Percentiles rank a stretch among this genome's conserved stretches.
These are phyloP conservation scores for Ogataea degrootiae DNA, from an alignment of 805 yeast species.

Conservation along the genomic window DNA sequence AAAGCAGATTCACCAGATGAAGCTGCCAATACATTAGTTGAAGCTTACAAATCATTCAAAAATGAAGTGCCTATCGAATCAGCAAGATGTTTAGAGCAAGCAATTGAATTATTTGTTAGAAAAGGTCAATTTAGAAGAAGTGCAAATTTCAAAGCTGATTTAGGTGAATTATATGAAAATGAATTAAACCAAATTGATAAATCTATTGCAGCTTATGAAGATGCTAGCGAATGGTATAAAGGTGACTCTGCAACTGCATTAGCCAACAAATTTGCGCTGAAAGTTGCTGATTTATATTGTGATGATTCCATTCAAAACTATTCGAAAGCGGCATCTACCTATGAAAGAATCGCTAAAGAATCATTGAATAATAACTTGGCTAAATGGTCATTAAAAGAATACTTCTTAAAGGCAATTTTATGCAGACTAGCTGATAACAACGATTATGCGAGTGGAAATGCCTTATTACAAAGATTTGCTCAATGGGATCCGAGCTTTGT, in stretches of 20 bases:
- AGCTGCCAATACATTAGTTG: slow-evolving; percentile 84
- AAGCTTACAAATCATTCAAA: slow-evolving; percentile 84
- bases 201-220: slow-evolving; percentile 78
- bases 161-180: slow-evolving; percentile 81
- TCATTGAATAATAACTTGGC: slow-evolving; percentile 70
- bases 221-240: slow-evolving; percentile 93
- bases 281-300: slow-evolving; percentile 86
- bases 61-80: slow-evolving; percentile 71
- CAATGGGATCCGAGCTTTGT: slow-evolving; percentile 75
- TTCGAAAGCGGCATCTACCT: slow-evolving; percentile 67
- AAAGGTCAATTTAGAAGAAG: slow-evolving; percentile 96
- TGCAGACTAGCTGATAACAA: slow-evolving; percentile 73
- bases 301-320: slow-evolving; percentile 58
- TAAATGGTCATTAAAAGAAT: slow-evolving; percentile 91
- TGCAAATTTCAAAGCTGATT: slow-evolving; percentile 88
- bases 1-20: slow-evolving; percentile 79
- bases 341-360: slow-evolving; percentile 73
- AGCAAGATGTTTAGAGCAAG: slow-evolving; percentile 68
- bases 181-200: slow-evolving; percentile 60
- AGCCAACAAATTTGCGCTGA: slow-evolving; percentile 80
- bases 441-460: slow-evolving; percentile 82
- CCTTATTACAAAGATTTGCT: slow-evolving; percentile 57
- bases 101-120: slow-evolving; percentile 77
- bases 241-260: slow-evolving; percentile 92
- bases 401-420: slow-evolving; percentile 76